phyloP scores from a whole-genome alignment of 345 rosid genomes.

The Ceriops zippeliana region DNA sequence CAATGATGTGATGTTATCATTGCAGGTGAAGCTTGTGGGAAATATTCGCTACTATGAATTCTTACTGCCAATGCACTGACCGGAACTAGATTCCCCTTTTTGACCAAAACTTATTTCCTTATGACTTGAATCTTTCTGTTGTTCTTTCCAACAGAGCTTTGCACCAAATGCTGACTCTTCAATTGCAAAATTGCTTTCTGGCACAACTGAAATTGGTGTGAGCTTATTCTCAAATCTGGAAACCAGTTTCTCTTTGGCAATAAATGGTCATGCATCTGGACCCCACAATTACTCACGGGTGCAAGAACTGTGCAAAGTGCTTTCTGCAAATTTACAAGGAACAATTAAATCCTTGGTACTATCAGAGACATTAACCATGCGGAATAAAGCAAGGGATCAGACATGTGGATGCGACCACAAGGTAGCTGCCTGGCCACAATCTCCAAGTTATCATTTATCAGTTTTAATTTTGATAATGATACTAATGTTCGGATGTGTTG shows the following conservation, averaged over 20 bases:
- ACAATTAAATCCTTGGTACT: conserved; percentile 35
- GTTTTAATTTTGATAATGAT: conserved; percentile 37
- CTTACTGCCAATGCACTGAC: not conserved
- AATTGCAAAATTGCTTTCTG: conserved; percentile 43
- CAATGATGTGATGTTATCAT: conserved; percentile 40
- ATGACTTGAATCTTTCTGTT: too few species aligned
- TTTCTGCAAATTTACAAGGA: conserved; percentile 42
- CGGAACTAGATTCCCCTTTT: too few species aligned
- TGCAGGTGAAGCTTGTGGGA: conserved; percentile 51
- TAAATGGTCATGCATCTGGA: conserved; percentile 29
- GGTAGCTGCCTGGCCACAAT: conserved; percentile 76
- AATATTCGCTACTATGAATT: not conserved
- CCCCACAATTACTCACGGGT: conserved; percentile 22
- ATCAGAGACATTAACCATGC: conserved; percentile 31
- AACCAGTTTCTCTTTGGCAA: conserved; percentile 35
- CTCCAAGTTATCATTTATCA: conserved; percentile 43
- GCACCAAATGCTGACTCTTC: conserved; percentile 48
- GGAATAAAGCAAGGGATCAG: conserved; percentile 28
- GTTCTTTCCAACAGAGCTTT: conserved; percentile 38
- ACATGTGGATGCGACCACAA: conserved; percentile 37
- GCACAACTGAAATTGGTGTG: conserved; percentile 50
- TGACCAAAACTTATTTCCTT: too few species aligned
- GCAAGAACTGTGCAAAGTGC: conserved; percentile 49
- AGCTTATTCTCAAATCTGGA: conserved; percentile 64
- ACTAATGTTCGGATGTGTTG: conserved; percentile 48